These are phyloP conservation scores for Coemansia sp. DNA, from an alignment of 192 early-diverging fungal species.

Conservation along the genomic window DNA sequence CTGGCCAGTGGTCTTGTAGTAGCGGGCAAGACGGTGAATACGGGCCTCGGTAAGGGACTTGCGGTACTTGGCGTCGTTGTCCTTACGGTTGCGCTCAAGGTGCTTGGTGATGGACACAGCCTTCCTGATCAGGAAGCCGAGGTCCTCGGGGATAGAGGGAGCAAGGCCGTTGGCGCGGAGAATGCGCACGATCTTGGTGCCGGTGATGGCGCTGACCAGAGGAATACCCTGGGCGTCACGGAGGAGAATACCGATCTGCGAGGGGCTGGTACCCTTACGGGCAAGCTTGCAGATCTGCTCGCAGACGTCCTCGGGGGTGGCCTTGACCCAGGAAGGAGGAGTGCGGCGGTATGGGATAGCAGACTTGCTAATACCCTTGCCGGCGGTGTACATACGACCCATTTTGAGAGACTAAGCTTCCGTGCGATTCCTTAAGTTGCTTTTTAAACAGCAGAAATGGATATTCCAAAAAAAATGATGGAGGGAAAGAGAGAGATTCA, in stretches of 20 bases:
- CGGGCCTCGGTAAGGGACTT: constrained; percentile 97
- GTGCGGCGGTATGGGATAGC: constrained; percentile 84
- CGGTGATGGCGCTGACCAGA: constrained; percentile 94
- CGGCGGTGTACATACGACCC: constrained; percentile 96
- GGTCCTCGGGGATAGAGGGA: constrained; percentile 97
- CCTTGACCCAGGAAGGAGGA: constrained; percentile 97
- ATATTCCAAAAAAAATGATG: background rate
- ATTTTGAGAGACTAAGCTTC: constrained; percentile 56
- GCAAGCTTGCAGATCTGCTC: constrained; percentile 99
- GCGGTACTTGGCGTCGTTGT: constrained; percentile 98
- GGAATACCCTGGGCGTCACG: constrained; percentile 98
- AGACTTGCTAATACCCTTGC: constrained; percentile 87
- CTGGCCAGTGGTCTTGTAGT: constrained; percentile 98
- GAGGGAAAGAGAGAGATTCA: constrained; percentile 8
- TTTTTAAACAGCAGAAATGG: constrained; percentile 11
- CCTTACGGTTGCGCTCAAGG: constrained; percentile 98
- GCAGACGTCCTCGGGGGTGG: constrained; percentile 93
- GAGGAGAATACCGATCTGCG: constrained; percentile 97
- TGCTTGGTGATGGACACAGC: constrained; percentile 99
- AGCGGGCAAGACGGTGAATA: constrained; percentile 96
- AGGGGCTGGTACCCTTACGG: constrained; percentile 98
- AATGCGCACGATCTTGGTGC: constrained; percentile 99
- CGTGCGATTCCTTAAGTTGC: constrained; percentile 10
- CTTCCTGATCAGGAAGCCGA: constrained; percentile 99
- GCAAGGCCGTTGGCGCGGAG: constrained; percentile 94